These are phyloP conservation scores for Cymbidium sinense DNA, from an alignment of 106 monocot genomes.

Conservation along the genomic window DNA sequence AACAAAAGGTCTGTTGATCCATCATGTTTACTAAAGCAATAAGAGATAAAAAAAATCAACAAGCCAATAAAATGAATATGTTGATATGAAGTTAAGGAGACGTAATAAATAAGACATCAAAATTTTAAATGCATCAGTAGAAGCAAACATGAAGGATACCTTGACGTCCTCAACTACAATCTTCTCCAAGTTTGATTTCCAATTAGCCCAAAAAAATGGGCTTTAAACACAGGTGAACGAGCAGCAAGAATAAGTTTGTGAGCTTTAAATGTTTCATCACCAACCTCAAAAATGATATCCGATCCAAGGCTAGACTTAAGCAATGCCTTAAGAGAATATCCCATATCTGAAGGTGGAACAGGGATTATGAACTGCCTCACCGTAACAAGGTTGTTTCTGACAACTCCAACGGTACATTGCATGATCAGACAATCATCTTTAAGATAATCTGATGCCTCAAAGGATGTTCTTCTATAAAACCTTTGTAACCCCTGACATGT, in stretches of 20 bases:
- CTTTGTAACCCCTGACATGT: constrained; percentile 34
- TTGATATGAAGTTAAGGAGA: background rate
- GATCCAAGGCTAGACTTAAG: constrained; percentile 18
- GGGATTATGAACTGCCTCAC: constrained; percentile 16
- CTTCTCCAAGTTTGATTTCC: constrained; percentile 23
- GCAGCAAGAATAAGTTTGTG: constrained; percentile 38
- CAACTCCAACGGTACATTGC: constrained; percentile 44
- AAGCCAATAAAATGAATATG: background rate
- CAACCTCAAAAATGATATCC: constrained; percentile 32
- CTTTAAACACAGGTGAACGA: constrained; percentile 36
- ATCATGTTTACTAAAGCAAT: no score
- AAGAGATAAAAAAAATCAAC: no score
- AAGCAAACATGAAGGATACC: constrained; percentile 10
- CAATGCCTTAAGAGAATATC: constrained; percentile 16
- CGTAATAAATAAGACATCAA: background rate
- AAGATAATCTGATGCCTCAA: constrained; percentile 39
- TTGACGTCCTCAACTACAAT: constrained; percentile 33
- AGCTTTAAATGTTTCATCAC: constrained; percentile 23
- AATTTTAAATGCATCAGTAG: background rate
- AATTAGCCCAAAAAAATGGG: constrained; percentile 40
- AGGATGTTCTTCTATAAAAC: constrained; percentile 28
- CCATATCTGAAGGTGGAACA: constrained; percentile 29
- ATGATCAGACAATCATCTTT: constrained; percentile 31
- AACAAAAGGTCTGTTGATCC: no score
- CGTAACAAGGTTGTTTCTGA: constrained; percentile 23